These are phyloP conservation scores for Pluteus cervinus DNA, from an alignment of 768 basidiomycete species.

Conservation along the genomic window DNA sequence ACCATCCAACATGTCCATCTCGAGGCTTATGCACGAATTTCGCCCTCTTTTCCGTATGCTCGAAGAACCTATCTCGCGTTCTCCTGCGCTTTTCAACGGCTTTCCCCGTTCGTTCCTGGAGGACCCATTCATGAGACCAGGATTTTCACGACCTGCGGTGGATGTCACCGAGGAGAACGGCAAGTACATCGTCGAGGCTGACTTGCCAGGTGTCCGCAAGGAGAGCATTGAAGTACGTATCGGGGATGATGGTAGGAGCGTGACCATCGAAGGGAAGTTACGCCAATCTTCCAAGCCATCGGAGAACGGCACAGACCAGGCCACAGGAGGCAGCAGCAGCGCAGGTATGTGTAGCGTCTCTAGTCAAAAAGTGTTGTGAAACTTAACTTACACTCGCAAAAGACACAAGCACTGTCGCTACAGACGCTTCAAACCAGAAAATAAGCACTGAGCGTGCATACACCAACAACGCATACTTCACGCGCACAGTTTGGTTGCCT, in stretches of 20 bases:
- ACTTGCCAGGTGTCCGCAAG: slow-evolving; percentile 74
- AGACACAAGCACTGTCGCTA: slow-evolving; percentile 14
- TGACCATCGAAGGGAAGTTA: slow-evolving; percentile 68
- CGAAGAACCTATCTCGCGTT: slow-evolving; percentile 58
- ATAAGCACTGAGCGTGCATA: slow-evolving; percentile 58
- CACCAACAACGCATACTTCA: slow-evolving; percentile 48
- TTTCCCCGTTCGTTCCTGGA: slow-evolving; percentile 25
- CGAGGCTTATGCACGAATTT: slow-evolving; percentile 64
- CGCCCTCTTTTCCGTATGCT: slow-evolving; percentile 72
- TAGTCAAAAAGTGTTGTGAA: not conserved
- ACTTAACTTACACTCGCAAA: slow-evolving; percentile 2
- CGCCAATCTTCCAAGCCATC: slow-evolving; percentile 9
- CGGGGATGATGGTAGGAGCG: slow-evolving; percentile 61
- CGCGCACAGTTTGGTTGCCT: slow-evolving; percentile 69
- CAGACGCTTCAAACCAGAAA: slow-evolving; percentile 32
- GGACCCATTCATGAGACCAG: slow-evolving; percentile 36
- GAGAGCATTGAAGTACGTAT: slow-evolving; percentile 68
- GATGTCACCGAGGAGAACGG: slow-evolving; percentile 64
- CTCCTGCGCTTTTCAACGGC: slow-evolving; percentile 8
- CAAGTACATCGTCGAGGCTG: slow-evolving; percentile 66
- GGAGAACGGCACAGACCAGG: slow-evolving; percentile 16
- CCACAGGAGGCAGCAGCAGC: slow-evolving; percentile 11
- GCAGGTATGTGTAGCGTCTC: slow-evolving; percentile 32
- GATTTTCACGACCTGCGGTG: slow-evolving; percentile 45
- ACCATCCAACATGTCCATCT: slow-evolving; percentile 48